These are phyloP conservation scores for Marchantia paleacea DNA, from an alignment of 225 moss, liverwort and hornwort genomes.

Conservation along the genomic window DNA sequence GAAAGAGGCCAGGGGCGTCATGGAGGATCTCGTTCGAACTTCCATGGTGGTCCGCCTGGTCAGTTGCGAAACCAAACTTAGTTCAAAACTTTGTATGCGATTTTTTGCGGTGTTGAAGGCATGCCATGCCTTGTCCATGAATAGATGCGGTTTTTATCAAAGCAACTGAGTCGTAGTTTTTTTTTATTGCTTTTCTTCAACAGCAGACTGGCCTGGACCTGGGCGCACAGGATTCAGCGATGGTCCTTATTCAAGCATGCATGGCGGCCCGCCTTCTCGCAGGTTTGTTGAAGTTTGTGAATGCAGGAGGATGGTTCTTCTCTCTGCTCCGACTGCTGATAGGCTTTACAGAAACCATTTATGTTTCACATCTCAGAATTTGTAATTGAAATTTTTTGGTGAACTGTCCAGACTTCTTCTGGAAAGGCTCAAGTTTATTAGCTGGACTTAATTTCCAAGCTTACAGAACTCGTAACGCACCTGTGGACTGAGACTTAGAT, in stretches of 20 bases:
- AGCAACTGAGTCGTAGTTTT: background rate
- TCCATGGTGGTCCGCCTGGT: conserved; percentile 39
- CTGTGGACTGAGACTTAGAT: too few species aligned
- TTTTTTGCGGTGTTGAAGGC: background rate
- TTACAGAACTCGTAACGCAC: too few species aligned
- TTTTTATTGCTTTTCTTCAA: background rate
- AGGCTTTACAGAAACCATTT: background rate
- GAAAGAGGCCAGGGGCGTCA: conserved; percentile 38
- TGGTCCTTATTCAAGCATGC: conserved; percentile 61
- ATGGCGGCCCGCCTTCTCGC: conserved; percentile 61
- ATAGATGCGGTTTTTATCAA: too few species aligned
- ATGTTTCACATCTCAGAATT: background rate
- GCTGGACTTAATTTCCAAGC: too few species aligned
- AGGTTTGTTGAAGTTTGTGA: conserved; percentile 43
- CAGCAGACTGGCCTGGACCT: conserved; percentile 53
- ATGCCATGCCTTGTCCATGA: background rate
- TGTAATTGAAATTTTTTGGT: background rate
- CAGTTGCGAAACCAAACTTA: background rate
- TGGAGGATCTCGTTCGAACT: conserved; percentile 35
- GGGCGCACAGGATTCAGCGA: conserved; percentile 87
- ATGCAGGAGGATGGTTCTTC: too few species aligned
- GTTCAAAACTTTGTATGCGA: too few species aligned
- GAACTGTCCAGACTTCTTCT: too few species aligned
- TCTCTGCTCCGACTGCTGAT: too few species aligned
- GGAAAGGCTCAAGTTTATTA: too few species aligned